Percentiles rank a stretch among this genome's conserved stretches.
These are phyloP conservation scores for Aspergillus quadrilineatus DNA, from an alignment of 2,329 filamentous ascomycete species.

Conservation along the genomic window DNA sequence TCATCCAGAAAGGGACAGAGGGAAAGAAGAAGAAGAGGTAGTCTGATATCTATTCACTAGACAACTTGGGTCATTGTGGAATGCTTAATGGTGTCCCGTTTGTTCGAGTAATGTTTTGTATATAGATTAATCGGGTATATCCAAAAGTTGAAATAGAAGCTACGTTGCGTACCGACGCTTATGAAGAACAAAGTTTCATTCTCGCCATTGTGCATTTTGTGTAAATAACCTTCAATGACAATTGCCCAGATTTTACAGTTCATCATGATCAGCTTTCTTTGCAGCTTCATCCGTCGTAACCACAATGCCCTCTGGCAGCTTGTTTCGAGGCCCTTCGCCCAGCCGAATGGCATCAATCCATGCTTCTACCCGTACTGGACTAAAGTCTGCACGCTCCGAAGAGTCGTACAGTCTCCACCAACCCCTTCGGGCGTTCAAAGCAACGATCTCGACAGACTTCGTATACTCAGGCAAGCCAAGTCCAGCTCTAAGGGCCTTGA, in stretches of 20 bases:
- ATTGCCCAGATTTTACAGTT: slow-evolving; percentile 34
- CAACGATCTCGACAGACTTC: slow-evolving; percentile 67
- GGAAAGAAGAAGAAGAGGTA: slow-evolving; percentile 32
- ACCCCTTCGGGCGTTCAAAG: slow-evolving; percentile 76
- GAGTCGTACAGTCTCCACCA: slow-evolving; percentile 77
- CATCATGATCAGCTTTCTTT: slow-evolving; percentile 46
- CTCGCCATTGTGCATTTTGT: not conserved
- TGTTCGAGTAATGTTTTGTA: slow-evolving; percentile 5
- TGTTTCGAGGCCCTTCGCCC: slow-evolving; percentile 79
- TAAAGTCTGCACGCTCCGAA: slow-evolving; percentile 53
- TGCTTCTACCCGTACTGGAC: slow-evolving; percentile 63
- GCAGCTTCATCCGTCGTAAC: slow-evolving; percentile 35
- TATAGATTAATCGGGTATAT: slow-evolving; percentile 2
- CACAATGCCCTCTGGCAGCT: slow-evolving; percentile 64
- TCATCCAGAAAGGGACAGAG: slow-evolving; percentile 47
- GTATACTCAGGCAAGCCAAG: slow-evolving; percentile 59
- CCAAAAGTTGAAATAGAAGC: slow-evolving; percentile 12
- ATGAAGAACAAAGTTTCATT: not conserved
- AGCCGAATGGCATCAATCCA: slow-evolving; percentile 93
- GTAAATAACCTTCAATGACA: not conserved
- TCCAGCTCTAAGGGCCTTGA: slow-evolving; percentile 55
- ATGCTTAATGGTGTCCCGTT: slow-evolving; percentile 8
- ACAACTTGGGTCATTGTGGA: not conserved
- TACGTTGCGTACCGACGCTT: not conserved
- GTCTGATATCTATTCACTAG: not conserved